Evolutionary conservation across 2,329 filamentous ascomycete genomes (phyloP).

Genomic region (Fusarium austroafricanum): DNA sequence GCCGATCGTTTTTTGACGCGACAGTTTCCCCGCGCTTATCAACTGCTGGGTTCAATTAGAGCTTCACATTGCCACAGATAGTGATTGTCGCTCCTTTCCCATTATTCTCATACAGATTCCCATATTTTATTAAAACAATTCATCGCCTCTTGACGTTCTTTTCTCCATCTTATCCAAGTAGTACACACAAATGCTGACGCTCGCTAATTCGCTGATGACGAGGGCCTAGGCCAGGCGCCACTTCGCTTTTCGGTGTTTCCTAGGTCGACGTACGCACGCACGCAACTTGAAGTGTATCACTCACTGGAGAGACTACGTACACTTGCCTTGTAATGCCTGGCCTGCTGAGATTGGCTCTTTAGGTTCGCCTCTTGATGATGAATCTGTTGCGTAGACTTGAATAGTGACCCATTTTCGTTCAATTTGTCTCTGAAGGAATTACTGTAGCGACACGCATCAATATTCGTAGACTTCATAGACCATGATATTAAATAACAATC

Average conservation of each 20-base stretch:
- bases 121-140: slow-evolving; percentile 24
- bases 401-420: slow-evolving; percentile 18
- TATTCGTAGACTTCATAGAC: slow-evolving; percentile 19
- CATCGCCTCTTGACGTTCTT: slow-evolving; percentile 23
- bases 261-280: slow-evolving; percentile 19
- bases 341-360: slow-evolving; percentile 21
- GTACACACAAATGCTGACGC: slow-evolving; percentile 23
- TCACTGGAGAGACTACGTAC: slow-evolving; percentile 28
- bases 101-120: slow-evolving; percentile 27
- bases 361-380: slow-evolving; percentile 42
- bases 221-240: slow-evolving; percentile 34
- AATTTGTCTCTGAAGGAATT: neutral
- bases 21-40: slow-evolving; percentile 34
- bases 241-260: slow-evolving; percentile 20
- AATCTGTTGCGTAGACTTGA: slow-evolving; percentile 37
- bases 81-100: slow-evolving; percentile 36
- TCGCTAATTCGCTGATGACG: slow-evolving; percentile 37
- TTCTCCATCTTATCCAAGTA: slow-evolving; percentile 16
- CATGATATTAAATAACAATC: slow-evolving; percentile 29
- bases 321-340: slow-evolving; percentile 18
- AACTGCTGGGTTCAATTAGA: slow-evolving; percentile 28
- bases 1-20: slow-evolving; percentile 22
- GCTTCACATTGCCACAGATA: slow-evolving; percentile 30
- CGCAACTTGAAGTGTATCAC: slow-evolving; percentile 17
- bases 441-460: slow-evolving; percentile 20